phyloP scores from a whole-genome alignment of 768 basidiomycete genomes.

The button mushroom (Agaricus bisporus) region DNA sequence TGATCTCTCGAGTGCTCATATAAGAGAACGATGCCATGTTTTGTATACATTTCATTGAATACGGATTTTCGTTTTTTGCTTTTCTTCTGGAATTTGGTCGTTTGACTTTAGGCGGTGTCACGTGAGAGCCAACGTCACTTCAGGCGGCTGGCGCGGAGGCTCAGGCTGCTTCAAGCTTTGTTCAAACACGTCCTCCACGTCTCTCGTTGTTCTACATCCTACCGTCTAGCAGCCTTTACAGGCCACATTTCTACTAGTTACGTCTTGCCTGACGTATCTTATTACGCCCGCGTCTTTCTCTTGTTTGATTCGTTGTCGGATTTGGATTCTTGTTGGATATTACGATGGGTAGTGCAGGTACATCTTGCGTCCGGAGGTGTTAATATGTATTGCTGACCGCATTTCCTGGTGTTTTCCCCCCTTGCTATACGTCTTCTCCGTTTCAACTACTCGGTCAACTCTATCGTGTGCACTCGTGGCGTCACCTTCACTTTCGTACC shows the following conservation, averaged over 20 bases:
- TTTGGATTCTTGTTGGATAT: slow-evolving; percentile 8
- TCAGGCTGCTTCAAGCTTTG: not conserved
- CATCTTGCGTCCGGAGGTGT: slow-evolving; percentile 13
- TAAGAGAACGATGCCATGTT: slow-evolving; percentile 4
- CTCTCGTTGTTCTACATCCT: not conserved
- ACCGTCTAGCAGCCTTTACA: not conserved
- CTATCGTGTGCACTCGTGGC: no score
- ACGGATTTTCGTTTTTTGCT: slow-evolving; percentile 1
- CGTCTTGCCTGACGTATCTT: not conserved
- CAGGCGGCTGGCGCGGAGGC: not conserved
- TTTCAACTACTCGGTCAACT: no score
- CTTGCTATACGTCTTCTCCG: not conserved
- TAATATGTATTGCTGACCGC: not conserved
- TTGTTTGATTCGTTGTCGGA: not conserved
- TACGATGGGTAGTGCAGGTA: slow-evolving; percentile 38
- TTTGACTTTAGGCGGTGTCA: not conserved
- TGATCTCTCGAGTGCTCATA: not conserved
- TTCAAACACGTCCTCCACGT: not conserved
- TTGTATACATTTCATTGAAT: not conserved
- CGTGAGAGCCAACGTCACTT: not conserved
- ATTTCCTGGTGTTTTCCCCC: not conserved
- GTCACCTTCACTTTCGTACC: no score
- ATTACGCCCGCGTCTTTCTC: not conserved
- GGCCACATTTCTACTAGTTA: not conserved
- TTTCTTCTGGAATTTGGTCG: not conserved